Evolutionary conservation across 2,329 filamentous ascomycete genomes (phyloP).

Genomic region (Teratosphaeriaceae sp.): DNA sequence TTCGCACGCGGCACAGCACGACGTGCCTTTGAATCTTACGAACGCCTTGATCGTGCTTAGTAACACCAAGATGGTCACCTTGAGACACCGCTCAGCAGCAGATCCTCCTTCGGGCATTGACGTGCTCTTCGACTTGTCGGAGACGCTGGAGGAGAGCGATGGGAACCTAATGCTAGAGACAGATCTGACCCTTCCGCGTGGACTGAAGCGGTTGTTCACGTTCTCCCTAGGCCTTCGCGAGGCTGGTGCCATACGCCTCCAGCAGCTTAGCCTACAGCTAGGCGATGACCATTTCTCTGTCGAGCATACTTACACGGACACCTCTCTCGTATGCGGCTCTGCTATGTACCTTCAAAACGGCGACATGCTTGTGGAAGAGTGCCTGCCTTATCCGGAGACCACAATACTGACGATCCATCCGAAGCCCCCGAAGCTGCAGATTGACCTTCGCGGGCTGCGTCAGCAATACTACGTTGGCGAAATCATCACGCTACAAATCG

Average conservation of each 20-base stretch:
- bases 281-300: slow-evolving; percentile 60
- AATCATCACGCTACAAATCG: slow-evolving; percentile 58
- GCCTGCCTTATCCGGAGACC: slow-evolving; percentile 38
- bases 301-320: slow-evolving; percentile 52
- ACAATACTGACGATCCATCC: slow-evolving; percentile 67
- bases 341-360: slow-evolving; percentile 9
- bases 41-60: slow-evolving; percentile 15
- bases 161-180: slow-evolving; percentile 26
- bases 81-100: slow-evolving; percentile 8
- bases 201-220: slow-evolving; percentile 40
- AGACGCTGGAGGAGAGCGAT: not conserved
- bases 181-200: slow-evolving; percentile 60
- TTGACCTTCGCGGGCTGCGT: slow-evolving; percentile 56
- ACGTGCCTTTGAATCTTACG: slow-evolving; percentile 1
- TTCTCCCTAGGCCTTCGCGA: slow-evolving; percentile 67
- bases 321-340: slow-evolving; percentile 1
- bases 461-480: slow-evolving; percentile 85
- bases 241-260: slow-evolving; percentile 66
- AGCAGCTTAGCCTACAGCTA: slow-evolving; percentile 57
- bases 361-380: slow-evolving; percentile 10
- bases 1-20: slow-evolving; percentile 37
- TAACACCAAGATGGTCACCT: slow-evolving; percentile 8
- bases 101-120: not conserved
- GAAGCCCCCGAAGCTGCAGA: slow-evolving; percentile 84
- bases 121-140: not conserved